Base-by-base conservation (phyloP, 768 basidiomycete genomes). In the Botryobasidium botryosum region DNA sequence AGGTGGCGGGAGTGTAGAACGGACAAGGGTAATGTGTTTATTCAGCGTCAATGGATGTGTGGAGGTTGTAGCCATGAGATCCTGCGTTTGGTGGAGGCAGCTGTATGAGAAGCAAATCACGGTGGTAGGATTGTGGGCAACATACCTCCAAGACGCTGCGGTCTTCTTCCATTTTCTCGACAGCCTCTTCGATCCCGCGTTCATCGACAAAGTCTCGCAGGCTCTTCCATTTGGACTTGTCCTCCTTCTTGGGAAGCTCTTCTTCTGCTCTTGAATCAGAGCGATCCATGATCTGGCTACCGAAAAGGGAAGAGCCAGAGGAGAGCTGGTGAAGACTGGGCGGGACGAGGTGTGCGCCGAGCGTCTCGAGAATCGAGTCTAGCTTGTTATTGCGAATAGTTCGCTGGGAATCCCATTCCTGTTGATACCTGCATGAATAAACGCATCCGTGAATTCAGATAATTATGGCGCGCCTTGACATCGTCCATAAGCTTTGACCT, bases 131-230 rank as follows among this genome's bases (percentile, higher is more conserved):
- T 15, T 39, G 35, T n/a, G n/a, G n/a, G n/a, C n/a, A 10, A 62
- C 75, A 45, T 50, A 82, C 83, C 47, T 87, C 83, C 29, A 87
- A 61, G 25, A 65, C 64, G 50, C 63, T 66, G 39, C 82, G 65
- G 45, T 85, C 80, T 45, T 63, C 68, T 53, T 88, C 85, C 39
- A 87, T 72, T 1, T 65, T 67, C 44, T 87, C 85, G 37, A 79
- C 56, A 17, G 75, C 68, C 50, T 82, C 79, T 43, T 88, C 85
- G 29, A 87, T 75, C 5, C 75, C 79, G 25, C 75, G 68, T 52
- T 88, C 85, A 52, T 86, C 81, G 28, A 86, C 80, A 58, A 88
- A 87, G 56, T 87, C 83, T 27, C 85, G 71, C 27, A 87, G 56
- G 0, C 79, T 81, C 66, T 84, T 87, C 84, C 84, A 86, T 26